phyloP scores from a whole-genome alignment of 108 stramenopile species.

The Cyclotella sp. region DNA sequence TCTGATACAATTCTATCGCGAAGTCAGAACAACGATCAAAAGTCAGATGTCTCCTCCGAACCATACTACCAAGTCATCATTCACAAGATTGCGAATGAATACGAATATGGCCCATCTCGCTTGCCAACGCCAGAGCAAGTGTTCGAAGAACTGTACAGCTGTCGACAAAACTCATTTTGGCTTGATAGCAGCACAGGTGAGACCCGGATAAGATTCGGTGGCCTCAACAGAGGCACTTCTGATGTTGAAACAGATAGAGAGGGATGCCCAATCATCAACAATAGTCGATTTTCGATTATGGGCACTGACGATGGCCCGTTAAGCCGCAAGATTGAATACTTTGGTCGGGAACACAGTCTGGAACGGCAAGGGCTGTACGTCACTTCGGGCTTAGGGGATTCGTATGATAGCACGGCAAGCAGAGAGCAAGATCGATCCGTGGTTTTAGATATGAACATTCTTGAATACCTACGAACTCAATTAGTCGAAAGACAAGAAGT shows the following conservation, averaged over 20 bases:
- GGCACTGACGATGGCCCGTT: slow-evolving; percentile 54
- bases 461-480: slow-evolving; percentile 35
- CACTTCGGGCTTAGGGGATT: slow-evolving; percentile 7
- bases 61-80: slow-evolving; percentile 37
- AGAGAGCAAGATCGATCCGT: neutral
- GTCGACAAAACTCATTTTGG: slow-evolving; percentile 62
- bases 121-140: slow-evolving; percentile 45
- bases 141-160: slow-evolving; percentile 50
- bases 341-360: slow-evolving; percentile 43
- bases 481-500: slow-evolving; percentile 21
- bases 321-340: slow-evolving; percentile 54
- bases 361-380: slow-evolving; percentile 36
- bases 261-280: slow-evolving; percentile 49
- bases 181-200: slow-evolving; percentile 66
- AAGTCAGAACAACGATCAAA: neutral
- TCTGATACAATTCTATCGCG: neutral
- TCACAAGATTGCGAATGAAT: slow-evolving; percentile 36
- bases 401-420: neutral
- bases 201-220: neutral
- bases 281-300: slow-evolving; percentile 58
- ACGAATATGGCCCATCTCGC: neutral
- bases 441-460: slow-evolving; percentile 32
- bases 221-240: neutral
- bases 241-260: slow-evolving; percentile 19
- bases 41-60: neutral